Evolutionary conservation across 768 basidiomycete species (phyloP).

Genomic region (Russula dissimulans): DNA sequence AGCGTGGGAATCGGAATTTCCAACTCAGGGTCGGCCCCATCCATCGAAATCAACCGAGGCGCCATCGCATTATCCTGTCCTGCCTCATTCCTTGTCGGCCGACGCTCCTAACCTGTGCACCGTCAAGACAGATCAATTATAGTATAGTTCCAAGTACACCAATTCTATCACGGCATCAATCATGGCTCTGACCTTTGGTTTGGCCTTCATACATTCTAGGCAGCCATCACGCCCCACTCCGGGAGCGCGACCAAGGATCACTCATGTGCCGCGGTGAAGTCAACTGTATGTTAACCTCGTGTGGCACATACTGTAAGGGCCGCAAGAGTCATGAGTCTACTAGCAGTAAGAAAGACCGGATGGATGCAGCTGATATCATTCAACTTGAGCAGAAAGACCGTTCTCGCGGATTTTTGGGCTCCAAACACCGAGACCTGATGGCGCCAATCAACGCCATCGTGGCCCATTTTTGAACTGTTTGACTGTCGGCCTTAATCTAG

Average conservation of each 20-base stretch:
- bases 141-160: not conserved
- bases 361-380: not conserved
- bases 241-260: not conserved
- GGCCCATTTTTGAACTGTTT: too few relatives aligned
- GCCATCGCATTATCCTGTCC: not conserved
- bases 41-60: too few relatives aligned
- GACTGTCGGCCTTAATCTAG: not conserved
- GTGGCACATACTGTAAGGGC: not conserved
- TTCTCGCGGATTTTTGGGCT: not conserved
- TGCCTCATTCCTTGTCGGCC: not conserved
- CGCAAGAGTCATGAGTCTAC: not conserved
- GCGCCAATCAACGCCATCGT: not conserved
- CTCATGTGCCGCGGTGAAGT: not conserved
- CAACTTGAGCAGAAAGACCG: not conserved
- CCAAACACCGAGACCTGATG: not conserved
- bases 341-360: not conserved
- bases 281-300: conserved; percentile 4
- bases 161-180: conserved; percentile 2
- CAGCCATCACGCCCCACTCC: not conserved
- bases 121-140: not conserved
- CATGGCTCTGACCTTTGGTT: not conserved
- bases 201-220: not conserved
- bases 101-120: conserved; percentile 3
- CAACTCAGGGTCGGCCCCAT: too few relatives aligned
- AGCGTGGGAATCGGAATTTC: not conserved